Conservation (phyloP, 2,329 filamentous ascomycete species). For the Tolypocladium cylindrosporum region DNA sequence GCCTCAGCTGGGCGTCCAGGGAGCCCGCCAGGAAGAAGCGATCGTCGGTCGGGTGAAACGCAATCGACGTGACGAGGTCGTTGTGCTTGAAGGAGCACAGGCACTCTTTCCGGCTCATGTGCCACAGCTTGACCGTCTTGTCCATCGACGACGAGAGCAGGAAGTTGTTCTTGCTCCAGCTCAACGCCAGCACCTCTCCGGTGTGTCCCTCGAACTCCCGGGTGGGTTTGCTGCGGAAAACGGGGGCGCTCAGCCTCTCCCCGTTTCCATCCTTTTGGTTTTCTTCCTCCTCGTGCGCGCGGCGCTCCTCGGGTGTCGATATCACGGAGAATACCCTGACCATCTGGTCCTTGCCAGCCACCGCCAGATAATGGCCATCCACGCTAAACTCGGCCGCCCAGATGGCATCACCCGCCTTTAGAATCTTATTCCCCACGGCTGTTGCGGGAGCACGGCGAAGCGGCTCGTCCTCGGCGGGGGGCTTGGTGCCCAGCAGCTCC, state of each 20-base stretch:
- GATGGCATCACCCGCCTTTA: constrained; percentile 54
- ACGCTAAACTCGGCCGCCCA: constrained; percentile 92
- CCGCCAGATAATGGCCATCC: constrained; percentile 83
- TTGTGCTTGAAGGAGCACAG: constrained; percentile 90
- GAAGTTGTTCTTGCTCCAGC: constrained; percentile 99
- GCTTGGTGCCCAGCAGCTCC: constrained; percentile 60
- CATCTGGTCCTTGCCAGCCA: constrained; percentile 80
- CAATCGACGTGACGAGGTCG: constrained; percentile 89
- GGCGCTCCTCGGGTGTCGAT: constrained; percentile 69
- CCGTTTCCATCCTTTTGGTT: constrained; percentile 21
- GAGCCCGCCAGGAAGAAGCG: constrained; percentile 94
- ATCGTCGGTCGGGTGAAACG: constrained; percentile 90
- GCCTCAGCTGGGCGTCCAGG: constrained; percentile 72
- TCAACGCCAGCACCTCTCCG: constrained; percentile 79
- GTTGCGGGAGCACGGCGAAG: constrained; percentile 22
- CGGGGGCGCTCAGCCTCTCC: constrained; percentile 73
- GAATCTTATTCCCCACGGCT: constrained; percentile 28
- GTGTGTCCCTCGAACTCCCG: constrained; percentile 77
- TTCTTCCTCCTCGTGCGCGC: constrained; percentile 51
- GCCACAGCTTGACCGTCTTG: constrained; percentile 92
- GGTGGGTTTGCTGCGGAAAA: constrained; percentile 71
- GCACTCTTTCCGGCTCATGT: constrained; percentile 74
- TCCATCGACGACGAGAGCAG: constrained; percentile 95
- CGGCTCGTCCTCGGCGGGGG: constrained; percentile 16
- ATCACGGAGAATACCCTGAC: constrained; percentile 87